Base-by-base conservation (phyloP, 495 filamentous ascomycete genomes). In the Clavariopsis aquatica region DNA sequence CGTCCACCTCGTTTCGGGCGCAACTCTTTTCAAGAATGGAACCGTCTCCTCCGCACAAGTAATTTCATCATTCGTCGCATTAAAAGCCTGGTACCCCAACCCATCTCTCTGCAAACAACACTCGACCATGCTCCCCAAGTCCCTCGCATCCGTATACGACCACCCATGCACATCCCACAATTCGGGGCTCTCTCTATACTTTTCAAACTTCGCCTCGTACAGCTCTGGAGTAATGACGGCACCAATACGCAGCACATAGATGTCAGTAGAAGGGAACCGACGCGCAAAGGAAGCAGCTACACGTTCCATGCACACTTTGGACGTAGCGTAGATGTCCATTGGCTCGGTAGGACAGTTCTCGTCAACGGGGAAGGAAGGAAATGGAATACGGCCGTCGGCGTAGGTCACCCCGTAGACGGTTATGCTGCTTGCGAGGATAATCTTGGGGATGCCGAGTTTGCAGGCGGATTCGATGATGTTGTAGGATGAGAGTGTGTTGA, bases 271-370 rank as follows among this genome's bases (percentile, higher is more conserved):
- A n/a, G 56, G 56, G 27, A 61, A 61, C 7, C 58, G 46, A 19
- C 45, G 58, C 3, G 58, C 58, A 20, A 61, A 61, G 17, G 17
- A 23, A 4, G 26, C 45, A 9, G 46, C 45, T 22, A 52, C 28
- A 1, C 20, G 24, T 27, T 61, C 58, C 58, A 52, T 52, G 58
- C 47, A 61, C 5, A 61, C 12, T 52, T 61, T 61, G 10, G 29
- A 45, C 20, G 45, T 49, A 41, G 56, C 56, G 24, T 61, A 61
- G 46, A 61, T 45, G 46, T 61, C 58, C 58, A 61, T 61, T 10
- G 58, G 58, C 1, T 41, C 12, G 12, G 58, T 61, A 28, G 58
- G 47, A 2, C 17, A 12, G 6, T 61, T 24, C 49, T 61, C 58
- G 19, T 34, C 38, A 17, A 52, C 17, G 15, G 58, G 58, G 31